phyloP scores from a whole-genome alignment of 2,329 filamentous ascomycete genomes.

The Scytalidium lignicola region DNA sequence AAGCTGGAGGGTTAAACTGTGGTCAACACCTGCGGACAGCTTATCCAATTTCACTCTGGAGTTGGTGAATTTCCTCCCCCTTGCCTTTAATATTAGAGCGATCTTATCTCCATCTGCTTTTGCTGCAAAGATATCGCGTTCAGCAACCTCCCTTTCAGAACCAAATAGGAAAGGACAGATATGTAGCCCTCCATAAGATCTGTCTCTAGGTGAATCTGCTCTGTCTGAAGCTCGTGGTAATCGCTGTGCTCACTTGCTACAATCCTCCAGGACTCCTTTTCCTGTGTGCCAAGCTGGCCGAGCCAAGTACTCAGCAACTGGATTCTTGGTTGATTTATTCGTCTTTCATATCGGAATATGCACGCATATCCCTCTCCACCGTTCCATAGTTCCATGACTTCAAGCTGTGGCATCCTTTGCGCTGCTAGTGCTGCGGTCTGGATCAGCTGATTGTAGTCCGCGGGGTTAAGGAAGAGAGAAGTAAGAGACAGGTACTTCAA shows the following conservation, averaged over 20 bases:
- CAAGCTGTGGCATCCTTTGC: constrained; percentile 17
- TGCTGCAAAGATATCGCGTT: not conserved
- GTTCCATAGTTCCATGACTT: constrained; percentile 19
- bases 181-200: not conserved
- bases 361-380: constrained; percentile 14
- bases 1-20: too few species aligned
- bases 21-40: too few species aligned
- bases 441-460: constrained; percentile 6
- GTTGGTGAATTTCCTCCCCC: too few species aligned
- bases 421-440: too few species aligned
- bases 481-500: not conserved
- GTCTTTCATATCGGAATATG: constrained; percentile 14
- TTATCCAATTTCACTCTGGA: too few species aligned
- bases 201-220: not conserved
- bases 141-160: not conserved
- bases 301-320: not conserved
- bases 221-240: not conserved
- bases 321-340: too few species aligned
- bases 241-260: not conserved
- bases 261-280: not conserved
- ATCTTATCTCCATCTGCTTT: too few species aligned
- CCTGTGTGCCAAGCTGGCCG: not conserved
- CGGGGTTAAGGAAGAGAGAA: not conserved
- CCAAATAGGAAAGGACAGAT: not conserved
- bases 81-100: too few species aligned